Base-by-base conservation (phyloP, 805 yeast genomes). In the Candida nanaspora region DNA sequence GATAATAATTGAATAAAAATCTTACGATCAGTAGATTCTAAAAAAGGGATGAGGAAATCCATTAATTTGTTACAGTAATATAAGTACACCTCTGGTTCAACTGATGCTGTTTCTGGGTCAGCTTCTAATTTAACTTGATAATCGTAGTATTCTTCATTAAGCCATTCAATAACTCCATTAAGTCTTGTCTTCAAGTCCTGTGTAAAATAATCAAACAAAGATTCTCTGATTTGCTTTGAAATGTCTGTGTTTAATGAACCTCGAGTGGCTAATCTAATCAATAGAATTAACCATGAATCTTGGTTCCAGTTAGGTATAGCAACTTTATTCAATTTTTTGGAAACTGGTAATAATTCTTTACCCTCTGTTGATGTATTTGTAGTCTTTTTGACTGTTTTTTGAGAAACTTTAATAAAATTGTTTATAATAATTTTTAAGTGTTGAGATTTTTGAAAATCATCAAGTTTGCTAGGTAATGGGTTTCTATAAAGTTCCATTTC, bases 121-220 rank as follows among this genome's bases (percentile, higher is more conserved):
- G 42, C 39, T 35, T 50, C 48, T 28, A 46, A 48, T 22, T 44
- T 50, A 7, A 51, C 56, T 48, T 43, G 43, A 53, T 81, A 85
- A 37, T 76, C 68, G 62, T 77, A 80, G 94, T 96, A 93, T 59
- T 93, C 98, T 62, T 93, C 98, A 52, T 84, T 89, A 41, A 93
- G 65, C 99, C 99, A 93, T 46, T 84, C 88, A 30, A 91, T 78
- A 16, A 87, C 79, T 28, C 82, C 62, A 43, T 86, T 94, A 11
- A 89, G 70, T 28, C 91, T 68, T 9, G 67, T 69, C 41, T 82
- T 82, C 50, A 89, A 79, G 53, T 84, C 86, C 10, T 72, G 80
- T 51, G 86, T 68, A 41, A 87, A 80, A 55, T 82, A 85, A 15
- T 80, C 78, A 45, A 82, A 81, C 10, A 93, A 63, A 19, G 86